Percentiles rank a stretch among this genome's conserved stretches.
Conservation (phyloP, 108 stramenopile genomes). For the Skeletonema potamos region DNA sequence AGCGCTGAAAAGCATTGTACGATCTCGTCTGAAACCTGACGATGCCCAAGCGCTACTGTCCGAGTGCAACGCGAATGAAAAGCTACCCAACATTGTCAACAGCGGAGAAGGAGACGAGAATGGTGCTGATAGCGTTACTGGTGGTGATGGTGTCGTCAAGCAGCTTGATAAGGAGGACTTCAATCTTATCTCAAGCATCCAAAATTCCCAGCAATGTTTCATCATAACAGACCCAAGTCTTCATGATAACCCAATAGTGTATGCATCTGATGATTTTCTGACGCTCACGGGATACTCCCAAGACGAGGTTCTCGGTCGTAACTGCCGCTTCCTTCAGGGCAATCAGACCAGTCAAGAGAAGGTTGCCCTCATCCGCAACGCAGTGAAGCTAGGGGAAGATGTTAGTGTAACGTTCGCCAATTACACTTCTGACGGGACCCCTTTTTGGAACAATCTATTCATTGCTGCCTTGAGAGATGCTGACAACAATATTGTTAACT, state of each 20-base stretch:
- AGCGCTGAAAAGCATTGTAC: conserved; percentile 74
- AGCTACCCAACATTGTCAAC: conserved; percentile 56
- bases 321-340: conserved; percentile 97
- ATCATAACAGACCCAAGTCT: conserved; percentile 94
- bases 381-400: conserved; percentile 80
- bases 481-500: conserved; percentile 92
- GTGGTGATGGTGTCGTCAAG: conserved; percentile 16
- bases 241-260: conserved; percentile 95
- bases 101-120: conserved; percentile 46
- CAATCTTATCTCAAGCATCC: conserved; percentile 85
- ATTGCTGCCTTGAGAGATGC: conserved; percentile 94
- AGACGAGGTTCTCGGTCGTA: conserved; percentile 90
- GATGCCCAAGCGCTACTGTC: conserved; percentile 52
- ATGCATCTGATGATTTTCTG: conserved; percentile 85
- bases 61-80: conserved; percentile 64
- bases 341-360: conserved; percentile 82
- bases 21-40: conserved; percentile 52
- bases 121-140: conserved; percentile 21
- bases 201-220: conserved; percentile 92
- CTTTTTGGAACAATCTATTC: conserved; percentile 99
- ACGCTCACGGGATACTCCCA: conserved; percentile 93
- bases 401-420: conserved; percentile 90
- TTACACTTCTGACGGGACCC: conserved; percentile 93
- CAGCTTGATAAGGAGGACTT: conserved; percentile 85
- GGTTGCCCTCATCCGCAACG: conserved; percentile 82